Base-by-base conservation (phyloP, 148 eudicot species). In the Limonium bicolor region DNA sequence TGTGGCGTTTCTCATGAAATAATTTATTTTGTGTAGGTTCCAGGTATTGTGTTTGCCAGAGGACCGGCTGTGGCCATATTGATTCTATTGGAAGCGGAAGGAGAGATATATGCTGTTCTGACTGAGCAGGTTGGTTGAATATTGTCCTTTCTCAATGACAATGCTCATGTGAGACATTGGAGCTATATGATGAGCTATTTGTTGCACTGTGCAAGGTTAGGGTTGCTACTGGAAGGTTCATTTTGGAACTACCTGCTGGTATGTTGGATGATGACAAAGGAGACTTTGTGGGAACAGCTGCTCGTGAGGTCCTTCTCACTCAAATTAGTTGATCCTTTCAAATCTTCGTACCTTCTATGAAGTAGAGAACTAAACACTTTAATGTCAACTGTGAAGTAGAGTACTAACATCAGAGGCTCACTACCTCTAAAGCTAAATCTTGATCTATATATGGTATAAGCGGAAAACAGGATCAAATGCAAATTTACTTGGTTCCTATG, bases 11-110 rank as follows among this genome's bases (percentile, higher is more conserved):
- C n/a, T n/a, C n/a, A n/a, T n/a, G n/a, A n/a, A n/a, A n/a, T n/a
- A n/a, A n/a, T n/a, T n/a, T n/a, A n/a, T n/a, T n/a, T n/a, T n/a
- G n/a, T n/a, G n/a, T 68, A 90, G 99, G 78, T 90, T 75, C 97
- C 97, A 63, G 95, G 97, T 57, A 84, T 90, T 59, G 93, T 84
- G 37, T 84, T 90, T 71, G 95, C 95, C 43, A 75, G 95, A 59
- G 95, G 99, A 46, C 93, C 99, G 60, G 99, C 99, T 48, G 95
- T 78, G 50, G 85, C 99, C 33, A 83, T 90, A 55, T 75, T 90
- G 54, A 80, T 90, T 44, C 93, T 90, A 48, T 59, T 90, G 66
- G 95, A 80, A 17, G 80, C 93, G 3, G 88, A 80, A 59, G 93
- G 95, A 32, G 73, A 80, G 62, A 90, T 85, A 23, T 84, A 72